phyloP scores from a whole-genome alignment of 257 asterid genomes.

The Nicotiana noctiflora region DNA sequence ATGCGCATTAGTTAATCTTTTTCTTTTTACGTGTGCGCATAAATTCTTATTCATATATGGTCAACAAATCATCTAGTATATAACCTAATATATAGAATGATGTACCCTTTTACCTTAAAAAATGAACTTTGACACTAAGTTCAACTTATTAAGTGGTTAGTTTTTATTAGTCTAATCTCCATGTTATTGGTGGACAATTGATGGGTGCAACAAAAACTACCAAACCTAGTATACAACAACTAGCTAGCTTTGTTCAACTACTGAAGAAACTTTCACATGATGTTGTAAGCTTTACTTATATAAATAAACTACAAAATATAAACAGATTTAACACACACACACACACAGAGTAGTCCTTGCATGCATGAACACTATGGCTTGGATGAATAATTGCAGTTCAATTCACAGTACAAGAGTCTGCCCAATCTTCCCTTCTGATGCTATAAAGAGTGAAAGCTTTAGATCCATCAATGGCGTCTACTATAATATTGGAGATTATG shows the following conservation, averaged over 20 bases:
- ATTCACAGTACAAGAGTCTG: slow-evolving; percentile 3
- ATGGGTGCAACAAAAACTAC: slow-evolving; percentile 33
- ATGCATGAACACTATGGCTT: slow-evolving; percentile 10
- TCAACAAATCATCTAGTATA: background rate
- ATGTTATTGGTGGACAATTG: background rate
- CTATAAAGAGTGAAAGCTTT: slow-evolving; percentile 13
- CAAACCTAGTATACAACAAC: slow-evolving; percentile 12
- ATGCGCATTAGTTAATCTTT: background rate
- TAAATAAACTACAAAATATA: background rate
- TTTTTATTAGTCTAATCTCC: background rate
- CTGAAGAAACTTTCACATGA: background rate
- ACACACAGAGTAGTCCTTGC: background rate
- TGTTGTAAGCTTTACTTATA: background rate
- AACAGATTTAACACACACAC: background rate
- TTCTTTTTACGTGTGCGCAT: background rate
- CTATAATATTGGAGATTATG: slow-evolving; percentile 19
- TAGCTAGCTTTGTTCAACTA: slow-evolving; percentile 23
- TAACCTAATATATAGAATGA: background rate
- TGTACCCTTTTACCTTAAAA: background rate
- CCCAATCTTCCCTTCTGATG: slow-evolving; percentile 10
- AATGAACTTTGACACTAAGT: background rate
- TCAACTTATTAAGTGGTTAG: background rate
- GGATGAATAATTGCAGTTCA: slow-evolving; percentile 1
- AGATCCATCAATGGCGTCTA: background rate
- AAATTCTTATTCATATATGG: background rate